Evolutionary conservation across 495 filamentous ascomycete species (phyloP), one percentile per base, ranked within the genome.

Genomic region (Hypoxylon rickii): DNA sequence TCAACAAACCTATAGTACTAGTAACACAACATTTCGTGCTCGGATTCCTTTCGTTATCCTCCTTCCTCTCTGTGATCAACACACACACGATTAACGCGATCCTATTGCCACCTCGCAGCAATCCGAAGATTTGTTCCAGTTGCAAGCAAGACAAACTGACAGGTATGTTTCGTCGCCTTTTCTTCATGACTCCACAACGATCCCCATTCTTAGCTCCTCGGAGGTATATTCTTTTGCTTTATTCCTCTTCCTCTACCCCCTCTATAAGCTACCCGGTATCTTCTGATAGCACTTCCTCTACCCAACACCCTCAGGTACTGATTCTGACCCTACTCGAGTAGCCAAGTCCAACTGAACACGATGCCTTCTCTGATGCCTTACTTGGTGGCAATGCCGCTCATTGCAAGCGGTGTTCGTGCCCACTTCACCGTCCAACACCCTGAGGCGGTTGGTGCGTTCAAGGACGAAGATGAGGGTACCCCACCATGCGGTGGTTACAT

Each of bases 381-480:
- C 11, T 57, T 13, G 38, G 20, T 47, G 10, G 41, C 66, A 1
- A 22, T 63, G 50, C 44, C 70, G 47, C 67, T 76, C 37, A 57
- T 76, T 31, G 59, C 68, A 12, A 54, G 69, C 26, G 33, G 69
- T 33, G 63, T 70, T 21, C 66, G 61, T 12, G 79, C 75, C 43
- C 79, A 82, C 65, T 82, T 80, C 64, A 55, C 67, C 7, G 64
- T 83, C 36, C 51, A 70, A 44, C 67, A 69, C 41, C 80, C 80
- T 3, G 21, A 63, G 0, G 63, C 71, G 13, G 70, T 81, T 33
- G 78, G 77, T 22, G 31, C 34, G 2, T 80, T 81, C 64, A 56
- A 74, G 24, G 79, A 82, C 20, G 55, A 66, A n/a, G 37, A 68
- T 11, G 73, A 80, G 49, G 51, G 17, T 47, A 61, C 53, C 2